Base-by-base conservation (phyloP, 2,329 filamentous ascomycete genomes). In the Colletotrichum sp. region DNA sequence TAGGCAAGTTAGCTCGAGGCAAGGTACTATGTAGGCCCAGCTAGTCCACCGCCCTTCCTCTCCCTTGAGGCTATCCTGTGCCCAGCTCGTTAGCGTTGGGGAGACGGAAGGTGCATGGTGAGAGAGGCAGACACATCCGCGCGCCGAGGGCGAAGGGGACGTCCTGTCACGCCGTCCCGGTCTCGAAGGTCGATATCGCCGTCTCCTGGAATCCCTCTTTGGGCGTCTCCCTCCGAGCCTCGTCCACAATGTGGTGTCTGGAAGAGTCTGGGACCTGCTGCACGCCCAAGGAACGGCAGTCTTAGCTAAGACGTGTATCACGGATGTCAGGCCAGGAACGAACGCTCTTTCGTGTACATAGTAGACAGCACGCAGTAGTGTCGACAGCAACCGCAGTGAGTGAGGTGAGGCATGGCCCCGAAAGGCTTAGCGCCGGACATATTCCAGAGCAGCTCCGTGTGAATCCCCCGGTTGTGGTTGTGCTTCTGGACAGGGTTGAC, bases 401-500 rank as follows among this genome's bases (percentile, higher is more conserved):
- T 6, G 36, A 67, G 63, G 43, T 43, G 67, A 59, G 73, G 73
- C 43, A 66, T 7, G 9, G 3, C 60, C 69, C 63, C 36, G 48
- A 67, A 59, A 15, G 61, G 55, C 36, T 67, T 72, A 66, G 72
- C 55, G 59, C 57, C 73, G 39, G 73, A 64, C 57, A 59, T 72
- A 75, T 75, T 39, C 69, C 39, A 72, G 69, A 75, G 69, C 65
- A 67, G 73, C 73, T 73, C 73, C 63, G 73, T 73, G 70, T 70
- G 70, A 75, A 67, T 68, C 69, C 69, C 70, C 43, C 32, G 69
- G 63, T 18, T 28, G 48, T 28, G 7, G 60, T 26, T 24, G 67
- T 52, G 67, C 60, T 24, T 67, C 28, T 72, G 9, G 26, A 18
- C 67, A 66, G 67, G 67, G 28, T 30, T 16, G 67, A 39, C 61